Evolutionary conservation across 1,139 yeast genomes (phyloP).

Genomic region (Diutina neorugosa): DNA sequence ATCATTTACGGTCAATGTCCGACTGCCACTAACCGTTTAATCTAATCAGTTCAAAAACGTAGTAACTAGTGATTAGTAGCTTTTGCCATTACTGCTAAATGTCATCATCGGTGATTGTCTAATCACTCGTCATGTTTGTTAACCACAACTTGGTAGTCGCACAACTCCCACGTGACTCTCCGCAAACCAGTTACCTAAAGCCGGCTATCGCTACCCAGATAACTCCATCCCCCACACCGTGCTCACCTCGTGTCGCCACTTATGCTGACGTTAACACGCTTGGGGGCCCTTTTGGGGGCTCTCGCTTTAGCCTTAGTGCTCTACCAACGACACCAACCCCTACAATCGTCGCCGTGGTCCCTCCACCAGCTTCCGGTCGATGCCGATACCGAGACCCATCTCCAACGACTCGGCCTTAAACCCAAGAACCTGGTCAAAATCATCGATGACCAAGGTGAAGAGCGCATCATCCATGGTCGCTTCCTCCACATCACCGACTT

Average conservation of each 20-base stretch:
- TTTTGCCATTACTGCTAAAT: too few species aligned
- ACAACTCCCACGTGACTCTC: background rate
- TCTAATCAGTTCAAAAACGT: too few species aligned
- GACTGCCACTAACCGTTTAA: too few species aligned
- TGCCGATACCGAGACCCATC: slow-evolving; percentile 5
- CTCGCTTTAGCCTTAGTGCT: background rate
- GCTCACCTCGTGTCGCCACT: background rate
- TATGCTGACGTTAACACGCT: background rate
- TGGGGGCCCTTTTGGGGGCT: background rate
- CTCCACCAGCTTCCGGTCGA: background rate
- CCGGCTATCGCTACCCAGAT: background rate
- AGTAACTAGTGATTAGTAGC: too few species aligned
- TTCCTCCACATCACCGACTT: slow-evolving; percentile 78
- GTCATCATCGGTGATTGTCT: too few species aligned
- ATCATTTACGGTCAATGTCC: too few species aligned
- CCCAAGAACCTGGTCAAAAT: slow-evolving; percentile 21
- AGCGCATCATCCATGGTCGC: slow-evolving; percentile 43
- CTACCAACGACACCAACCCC: background rate
- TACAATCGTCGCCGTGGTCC: background rate
- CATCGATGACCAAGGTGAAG: slow-evolving; percentile 14
- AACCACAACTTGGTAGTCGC: background rate
- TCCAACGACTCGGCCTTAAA: slow-evolving; percentile 18
- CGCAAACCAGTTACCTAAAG: background rate
- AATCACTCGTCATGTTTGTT: too few species aligned
- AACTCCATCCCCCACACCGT: background rate